These are phyloP conservation scores for Talaromyces proteolyticus DNA, from an alignment of 495 filamentous ascomycete genomes.

Conservation along the genomic window DNA sequence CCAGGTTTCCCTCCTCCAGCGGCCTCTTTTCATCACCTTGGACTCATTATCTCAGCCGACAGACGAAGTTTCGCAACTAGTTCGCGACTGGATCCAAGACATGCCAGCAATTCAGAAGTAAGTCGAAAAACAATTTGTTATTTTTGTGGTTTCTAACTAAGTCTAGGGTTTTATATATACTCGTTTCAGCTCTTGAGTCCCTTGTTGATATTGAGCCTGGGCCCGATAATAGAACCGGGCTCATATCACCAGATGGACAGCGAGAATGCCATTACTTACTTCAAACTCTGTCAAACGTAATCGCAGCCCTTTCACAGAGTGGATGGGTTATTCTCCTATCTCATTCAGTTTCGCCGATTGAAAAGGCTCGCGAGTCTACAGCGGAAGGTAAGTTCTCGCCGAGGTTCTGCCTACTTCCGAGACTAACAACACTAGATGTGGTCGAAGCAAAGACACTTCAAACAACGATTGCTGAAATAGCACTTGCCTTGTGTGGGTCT, in stretches of 20 bases:
- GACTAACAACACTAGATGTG: slow-evolving; percentile 15
- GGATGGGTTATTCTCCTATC: slow-evolving; percentile 36
- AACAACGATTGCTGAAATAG: slow-evolving; percentile 29
- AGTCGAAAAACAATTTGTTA: slow-evolving; percentile 6
- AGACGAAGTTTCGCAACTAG: slow-evolving; percentile 67
- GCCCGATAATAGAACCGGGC: slow-evolving; percentile 6
- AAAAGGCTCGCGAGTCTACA: slow-evolving; percentile 21
- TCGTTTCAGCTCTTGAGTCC: slow-evolving; percentile 32
- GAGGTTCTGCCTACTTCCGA: slow-evolving; percentile 1
- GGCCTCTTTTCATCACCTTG: slow-evolving; percentile 76
- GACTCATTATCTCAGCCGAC: slow-evolving; percentile 71
- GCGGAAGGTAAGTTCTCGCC: slow-evolving; percentile 24
- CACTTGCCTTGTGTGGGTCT: slow-evolving; percentile 25
- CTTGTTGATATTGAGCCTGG: slow-evolving; percentile 22
- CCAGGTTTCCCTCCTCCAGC: slow-evolving; percentile 61
- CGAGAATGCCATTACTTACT: slow-evolving; percentile 75
- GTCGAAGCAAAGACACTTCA: slow-evolving; percentile 29
- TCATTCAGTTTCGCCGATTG: slow-evolving; percentile 22
- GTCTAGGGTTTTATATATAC: slow-evolving; percentile 33
- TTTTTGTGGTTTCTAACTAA: slow-evolving; percentile 10
- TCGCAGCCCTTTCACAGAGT: slow-evolving; percentile 41
- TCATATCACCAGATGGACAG: slow-evolving; percentile 52
- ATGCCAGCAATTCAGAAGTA: slow-evolving; percentile 47
- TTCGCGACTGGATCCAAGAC: slow-evolving; percentile 77
- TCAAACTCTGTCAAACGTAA: slow-evolving; percentile 64